These are phyloP conservation scores for Fusarium nygamai DNA, from an alignment of 2,329 filamentous ascomycete species.

Conservation along the genomic window DNA sequence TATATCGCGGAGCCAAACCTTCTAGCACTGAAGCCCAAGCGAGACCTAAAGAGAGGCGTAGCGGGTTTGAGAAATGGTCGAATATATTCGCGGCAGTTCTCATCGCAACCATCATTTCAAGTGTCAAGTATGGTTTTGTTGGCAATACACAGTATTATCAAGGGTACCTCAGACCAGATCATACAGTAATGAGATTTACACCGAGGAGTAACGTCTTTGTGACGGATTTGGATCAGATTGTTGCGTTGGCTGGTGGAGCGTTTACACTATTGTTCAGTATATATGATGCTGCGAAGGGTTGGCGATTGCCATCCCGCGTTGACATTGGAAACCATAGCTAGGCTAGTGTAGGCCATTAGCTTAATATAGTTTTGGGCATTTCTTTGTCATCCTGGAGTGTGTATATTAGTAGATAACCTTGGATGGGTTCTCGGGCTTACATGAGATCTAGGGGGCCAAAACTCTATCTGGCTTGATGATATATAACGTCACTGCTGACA, in stretches of 20 bases:
- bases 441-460: not conserved
- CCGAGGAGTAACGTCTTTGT: not conserved
- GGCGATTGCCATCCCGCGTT: not conserved
- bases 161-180: too few relatives aligned
- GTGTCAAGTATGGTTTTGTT: not conserved
- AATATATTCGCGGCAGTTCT: not conserved
- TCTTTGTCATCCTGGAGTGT: not conserved
- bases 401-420: not conserved
- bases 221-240: not conserved
- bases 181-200: not conserved
- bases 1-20: not conserved
- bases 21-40: too few relatives aligned
- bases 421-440: not conserved
- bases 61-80: not conserved
- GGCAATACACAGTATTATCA: not conserved
- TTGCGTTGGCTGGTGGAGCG: not conserved
- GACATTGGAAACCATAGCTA: not conserved
- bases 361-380: not conserved
- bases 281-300: not conserved
- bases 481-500: not conserved
- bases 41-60: accelerated
- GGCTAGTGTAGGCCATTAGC: accelerated
- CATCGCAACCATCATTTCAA: not conserved
- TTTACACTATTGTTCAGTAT: not conserved
- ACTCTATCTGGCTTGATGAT: not conserved